Conservation (phyloP, 2,329 filamentous ascomycete species). For the Penicillium sp. region DNA sequence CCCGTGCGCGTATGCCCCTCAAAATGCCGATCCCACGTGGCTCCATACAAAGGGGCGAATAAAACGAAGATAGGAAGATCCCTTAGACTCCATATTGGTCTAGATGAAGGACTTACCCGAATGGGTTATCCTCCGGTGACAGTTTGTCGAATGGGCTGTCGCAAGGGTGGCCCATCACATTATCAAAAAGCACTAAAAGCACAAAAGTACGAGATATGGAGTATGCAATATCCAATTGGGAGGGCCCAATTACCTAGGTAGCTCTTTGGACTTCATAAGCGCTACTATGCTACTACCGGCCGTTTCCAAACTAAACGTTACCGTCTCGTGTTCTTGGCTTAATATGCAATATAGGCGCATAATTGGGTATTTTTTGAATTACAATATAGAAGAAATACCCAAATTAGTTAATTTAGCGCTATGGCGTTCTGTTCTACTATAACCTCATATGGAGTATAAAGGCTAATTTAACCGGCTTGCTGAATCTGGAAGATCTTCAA, state of each 20-base stretch:
- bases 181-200: background rate
- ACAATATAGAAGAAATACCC: background rate
- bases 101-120: background rate
- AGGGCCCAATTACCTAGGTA: background rate
- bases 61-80: background rate
- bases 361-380: background rate
- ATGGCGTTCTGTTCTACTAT: background rate
- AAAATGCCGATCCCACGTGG: background rate
- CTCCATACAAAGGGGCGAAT: background rate
- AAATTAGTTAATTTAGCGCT: background rate
- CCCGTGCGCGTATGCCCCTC: background rate
- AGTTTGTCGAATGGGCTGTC: background rate
- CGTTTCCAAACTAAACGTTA: background rate
- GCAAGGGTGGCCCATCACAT: background rate
- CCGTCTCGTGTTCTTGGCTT: background rate
- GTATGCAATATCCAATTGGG: background rate
- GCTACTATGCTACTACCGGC: background rate
- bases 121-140: background rate
- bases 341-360: background rate
- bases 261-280: background rate
- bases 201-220: background rate
- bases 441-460: background rate
- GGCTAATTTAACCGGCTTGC: background rate
- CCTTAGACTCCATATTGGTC: background rate
- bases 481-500: slow-evolving; percentile 16